Conservation (phyloP, 208 protist species). For the Leishmania braziliensis region DNA sequence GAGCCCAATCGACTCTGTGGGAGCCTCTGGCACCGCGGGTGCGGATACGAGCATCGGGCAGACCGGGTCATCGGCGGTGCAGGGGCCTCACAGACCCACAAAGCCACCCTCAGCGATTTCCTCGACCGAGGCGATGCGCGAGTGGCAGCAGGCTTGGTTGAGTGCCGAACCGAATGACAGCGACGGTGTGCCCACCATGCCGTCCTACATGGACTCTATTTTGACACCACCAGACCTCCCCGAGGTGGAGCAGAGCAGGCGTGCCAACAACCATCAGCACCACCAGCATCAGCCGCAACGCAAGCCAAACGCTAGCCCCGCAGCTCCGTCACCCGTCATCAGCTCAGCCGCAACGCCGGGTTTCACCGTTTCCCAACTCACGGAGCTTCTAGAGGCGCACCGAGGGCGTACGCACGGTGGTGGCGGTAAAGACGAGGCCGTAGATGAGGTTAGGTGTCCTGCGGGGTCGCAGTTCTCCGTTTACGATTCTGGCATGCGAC, state of each 20-base stretch:
- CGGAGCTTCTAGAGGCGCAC: slow-evolving; percentile 20
- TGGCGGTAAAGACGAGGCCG: background rate
- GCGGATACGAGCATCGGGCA: background rate
- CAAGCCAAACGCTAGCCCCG: background rate
- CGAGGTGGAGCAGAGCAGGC: background rate
- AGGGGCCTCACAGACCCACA: background rate
- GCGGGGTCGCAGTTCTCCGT: slow-evolving; percentile 49
- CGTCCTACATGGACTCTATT: background rate
- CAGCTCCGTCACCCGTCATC: background rate
- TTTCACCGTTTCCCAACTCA: slow-evolving; percentile 35
- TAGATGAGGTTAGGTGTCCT: slow-evolving; percentile 29
- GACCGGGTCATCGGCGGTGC: background rate
- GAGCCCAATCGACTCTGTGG: background rate
- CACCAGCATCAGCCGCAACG: background rate
- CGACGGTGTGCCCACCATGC: background rate
- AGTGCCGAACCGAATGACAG: background rate
- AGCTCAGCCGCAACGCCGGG: slow-evolving; percentile 3
- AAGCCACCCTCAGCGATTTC: background rate
- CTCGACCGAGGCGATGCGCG: background rate
- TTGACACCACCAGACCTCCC: background rate
- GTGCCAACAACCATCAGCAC: background rate
- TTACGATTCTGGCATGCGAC: slow-evolving; percentile 53
- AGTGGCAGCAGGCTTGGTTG: background rate
- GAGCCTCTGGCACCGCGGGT: background rate
- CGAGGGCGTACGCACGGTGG: background rate